These are phyloP conservation scores for Kwoniella heveanensis DNA, from an alignment of 768 basidiomycete genomes.

Conservation along the genomic window DNA sequence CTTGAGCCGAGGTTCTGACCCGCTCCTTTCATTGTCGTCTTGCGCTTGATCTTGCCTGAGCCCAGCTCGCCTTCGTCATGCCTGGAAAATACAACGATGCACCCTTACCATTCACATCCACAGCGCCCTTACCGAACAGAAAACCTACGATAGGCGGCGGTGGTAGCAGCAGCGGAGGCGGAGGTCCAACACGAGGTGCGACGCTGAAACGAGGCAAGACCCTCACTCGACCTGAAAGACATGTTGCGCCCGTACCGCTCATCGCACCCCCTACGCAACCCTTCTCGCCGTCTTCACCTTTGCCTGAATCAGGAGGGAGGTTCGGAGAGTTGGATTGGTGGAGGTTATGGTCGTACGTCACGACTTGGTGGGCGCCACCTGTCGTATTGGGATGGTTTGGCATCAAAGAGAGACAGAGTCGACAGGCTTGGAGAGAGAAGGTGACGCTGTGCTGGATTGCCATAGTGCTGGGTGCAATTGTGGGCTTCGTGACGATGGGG, in stretches of 20 bases:
- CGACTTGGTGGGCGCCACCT: slow-evolving; percentile 87
- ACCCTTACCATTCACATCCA: slow-evolving; percentile 44
- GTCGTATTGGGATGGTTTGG: slow-evolving; percentile 74
- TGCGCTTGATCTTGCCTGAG: not conserved
- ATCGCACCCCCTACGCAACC: slow-evolving; percentile 71
- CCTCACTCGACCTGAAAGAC: slow-evolving; percentile 90
- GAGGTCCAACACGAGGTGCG: slow-evolving; percentile 9
- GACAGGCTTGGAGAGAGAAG: slow-evolving; percentile 98
- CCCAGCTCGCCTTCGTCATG: slow-evolving; percentile 6
- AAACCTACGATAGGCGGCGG: slow-evolving; percentile 20
- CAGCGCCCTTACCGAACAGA: slow-evolving; percentile 39
- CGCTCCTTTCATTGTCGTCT: not conserved
- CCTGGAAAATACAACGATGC: slow-evolving; percentile 36
- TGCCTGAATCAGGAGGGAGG: slow-evolving; percentile 1
- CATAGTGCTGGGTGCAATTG: slow-evolving; percentile 68
- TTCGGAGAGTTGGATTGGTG: slow-evolving; percentile 61
- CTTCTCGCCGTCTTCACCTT: slow-evolving; percentile 36
- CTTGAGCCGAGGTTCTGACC: too few relatives aligned
- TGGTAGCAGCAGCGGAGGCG: slow-evolving; percentile 3
- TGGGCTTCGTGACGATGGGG: slow-evolving; percentile 93
- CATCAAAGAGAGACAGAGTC: slow-evolving; percentile 71
- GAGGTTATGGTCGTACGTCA: slow-evolving; percentile 74
- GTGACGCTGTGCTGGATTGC: slow-evolving; percentile 89
- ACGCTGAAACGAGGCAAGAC: slow-evolving; percentile 75
- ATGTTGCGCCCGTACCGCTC: slow-evolving; percentile 89